These are phyloP conservation scores for Phytophthora sp. DNA, from an alignment of 352 stramenopile genomes.

Conservation along the genomic window DNA sequence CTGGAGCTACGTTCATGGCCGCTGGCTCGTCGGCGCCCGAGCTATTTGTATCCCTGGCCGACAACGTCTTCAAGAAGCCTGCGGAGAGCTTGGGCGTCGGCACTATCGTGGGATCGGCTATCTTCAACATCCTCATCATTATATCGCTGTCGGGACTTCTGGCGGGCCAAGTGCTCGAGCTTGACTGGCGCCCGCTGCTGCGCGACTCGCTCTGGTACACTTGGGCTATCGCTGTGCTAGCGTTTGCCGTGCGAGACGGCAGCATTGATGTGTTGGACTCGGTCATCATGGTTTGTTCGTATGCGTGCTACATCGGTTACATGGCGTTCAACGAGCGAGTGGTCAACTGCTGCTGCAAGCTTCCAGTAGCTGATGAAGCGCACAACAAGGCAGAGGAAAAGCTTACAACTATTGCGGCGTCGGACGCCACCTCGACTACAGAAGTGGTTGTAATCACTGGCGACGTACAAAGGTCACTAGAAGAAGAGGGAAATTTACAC, in stretches of 20 bases:
- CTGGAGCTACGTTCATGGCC: conserved; percentile 86
- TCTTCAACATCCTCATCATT: conserved; percentile 91
- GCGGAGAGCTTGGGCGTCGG: conserved; percentile 71
- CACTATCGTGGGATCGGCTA: conserved; percentile 87
- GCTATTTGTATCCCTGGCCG: conserved; percentile 77
- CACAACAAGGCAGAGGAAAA: conserved; percentile 23
- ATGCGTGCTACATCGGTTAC: conserved; percentile 76
- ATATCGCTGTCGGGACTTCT: conserved; percentile 81
- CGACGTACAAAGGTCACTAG: conserved; percentile 16
- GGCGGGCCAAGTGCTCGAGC: conserved; percentile 57
- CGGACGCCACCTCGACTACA: conserved; percentile 6
- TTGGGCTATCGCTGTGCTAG: conserved; percentile 60
- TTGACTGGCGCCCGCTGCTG: conserved; percentile 82
- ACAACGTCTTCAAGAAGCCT: conserved; percentile 81
- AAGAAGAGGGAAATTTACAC: conserved; percentile 18
- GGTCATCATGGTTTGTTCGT: conserved; percentile 67
- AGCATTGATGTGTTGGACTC: conserved; percentile 67
- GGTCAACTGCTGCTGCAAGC: conserved; percentile 63
- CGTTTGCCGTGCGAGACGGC: conserved; percentile 67
- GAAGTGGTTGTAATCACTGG: conserved; percentile 22
- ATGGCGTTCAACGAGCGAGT: conserved; percentile 75
- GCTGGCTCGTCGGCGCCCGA: conserved; percentile 83
- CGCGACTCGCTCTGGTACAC: conserved; percentile 86
- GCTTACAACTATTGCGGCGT: neutral
- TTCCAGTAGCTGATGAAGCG: conserved; percentile 32